Evolutionary conservation across 352 stramenopile species (phyloP).

Genomic region (Blastocystis sp.): DNA sequence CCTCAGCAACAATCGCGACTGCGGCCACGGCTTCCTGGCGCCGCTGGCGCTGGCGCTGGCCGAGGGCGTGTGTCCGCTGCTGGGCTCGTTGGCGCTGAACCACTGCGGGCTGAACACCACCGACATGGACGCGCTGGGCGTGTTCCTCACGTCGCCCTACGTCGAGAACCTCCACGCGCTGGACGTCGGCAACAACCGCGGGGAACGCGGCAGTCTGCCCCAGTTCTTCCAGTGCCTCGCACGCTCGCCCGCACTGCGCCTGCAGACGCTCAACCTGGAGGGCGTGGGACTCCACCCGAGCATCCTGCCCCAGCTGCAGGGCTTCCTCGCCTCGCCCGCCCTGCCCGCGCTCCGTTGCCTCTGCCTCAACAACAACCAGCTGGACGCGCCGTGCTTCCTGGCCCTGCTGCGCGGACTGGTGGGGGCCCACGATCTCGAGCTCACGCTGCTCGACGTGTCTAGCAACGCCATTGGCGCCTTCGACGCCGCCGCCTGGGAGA

Average conservation of each 20-base stretch:
- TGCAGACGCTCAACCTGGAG: constrained; percentile 36
- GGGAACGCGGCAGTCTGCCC: background rate
- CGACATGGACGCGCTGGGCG: constrained; percentile 5
- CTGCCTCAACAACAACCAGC: constrained; percentile 26
- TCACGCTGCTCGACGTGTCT: constrained; percentile 27
- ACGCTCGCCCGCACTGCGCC: background rate
- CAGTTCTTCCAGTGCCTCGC: constrained; percentile 28
- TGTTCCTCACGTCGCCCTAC: constrained; percentile 37
- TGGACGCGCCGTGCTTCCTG: background rate
- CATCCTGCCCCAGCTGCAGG: background rate
- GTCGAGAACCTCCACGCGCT: constrained; percentile 7
- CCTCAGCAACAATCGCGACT: constrained; percentile 10
- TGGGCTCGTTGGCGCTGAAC: constrained; percentile 29
- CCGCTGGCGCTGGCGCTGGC: background rate
- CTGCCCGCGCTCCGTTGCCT: background rate
- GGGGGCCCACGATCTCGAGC: background rate
- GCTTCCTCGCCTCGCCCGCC: background rate
- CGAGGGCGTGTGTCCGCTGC: constrained; percentile 29
- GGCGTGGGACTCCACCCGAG: background rate
- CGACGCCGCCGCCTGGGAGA: constrained; percentile 14
- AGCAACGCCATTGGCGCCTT: constrained; percentile 47
- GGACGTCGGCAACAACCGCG: constrained; percentile 40
- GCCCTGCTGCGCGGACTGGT: background rate
- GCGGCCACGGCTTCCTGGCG: background rate
- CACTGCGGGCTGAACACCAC: constrained; percentile 8